Conservation (phyloP, 2,329 filamentous ascomycete genomes). For the Stylonectria norvegica region DNA sequence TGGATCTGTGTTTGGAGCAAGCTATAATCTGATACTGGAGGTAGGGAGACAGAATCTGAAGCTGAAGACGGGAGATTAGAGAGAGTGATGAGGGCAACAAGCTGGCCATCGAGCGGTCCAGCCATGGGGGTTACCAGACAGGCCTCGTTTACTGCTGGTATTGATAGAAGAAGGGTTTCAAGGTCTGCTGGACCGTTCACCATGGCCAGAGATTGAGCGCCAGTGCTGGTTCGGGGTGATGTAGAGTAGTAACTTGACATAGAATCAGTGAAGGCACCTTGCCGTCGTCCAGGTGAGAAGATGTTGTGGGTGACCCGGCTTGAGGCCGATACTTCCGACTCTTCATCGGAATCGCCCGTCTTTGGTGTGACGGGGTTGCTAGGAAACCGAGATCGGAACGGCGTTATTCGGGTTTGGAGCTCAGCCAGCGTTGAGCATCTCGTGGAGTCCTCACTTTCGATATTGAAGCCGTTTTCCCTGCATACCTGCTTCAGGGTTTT, state of each 20-base stretch:
- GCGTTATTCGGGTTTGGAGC: conserved; percentile 39
- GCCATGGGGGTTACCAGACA: conserved; percentile 46
- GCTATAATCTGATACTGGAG: conserved; percentile 34
- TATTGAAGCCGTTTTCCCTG: conserved; percentile 27
- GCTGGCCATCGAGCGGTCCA: conserved; percentile 48
- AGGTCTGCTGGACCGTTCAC: conserved; percentile 14
- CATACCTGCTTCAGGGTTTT: conserved; percentile 14
- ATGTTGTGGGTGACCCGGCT: conserved; percentile 3
- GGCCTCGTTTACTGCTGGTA: conserved; percentile 39
- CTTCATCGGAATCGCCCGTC: conserved; percentile 6
- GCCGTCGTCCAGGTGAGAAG: conserved; percentile 7
- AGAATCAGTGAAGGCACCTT: conserved; percentile 5
- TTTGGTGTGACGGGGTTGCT: neutral
- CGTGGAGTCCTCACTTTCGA: conserved; percentile 40
- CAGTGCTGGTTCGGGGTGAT: conserved; percentile 7
- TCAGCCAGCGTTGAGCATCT: conserved; percentile 43
- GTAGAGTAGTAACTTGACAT: conserved; percentile 15
- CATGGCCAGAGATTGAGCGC: conserved; percentile 2
- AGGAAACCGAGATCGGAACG: conserved; percentile 3
- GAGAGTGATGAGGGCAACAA: conserved; percentile 46
- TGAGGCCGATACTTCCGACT: conserved; percentile 7
- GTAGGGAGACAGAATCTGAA: conserved; percentile 34
- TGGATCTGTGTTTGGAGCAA: conserved; percentile 41
- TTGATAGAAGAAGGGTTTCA: conserved; percentile 40
- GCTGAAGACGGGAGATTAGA: conserved; percentile 12